Percentiles rank a stretch among this genome's conserved stretches.
Evolutionary conservation across 140 eudicot genomes (phyloP).

Genomic region (Stevia rebaudiana): DNA sequence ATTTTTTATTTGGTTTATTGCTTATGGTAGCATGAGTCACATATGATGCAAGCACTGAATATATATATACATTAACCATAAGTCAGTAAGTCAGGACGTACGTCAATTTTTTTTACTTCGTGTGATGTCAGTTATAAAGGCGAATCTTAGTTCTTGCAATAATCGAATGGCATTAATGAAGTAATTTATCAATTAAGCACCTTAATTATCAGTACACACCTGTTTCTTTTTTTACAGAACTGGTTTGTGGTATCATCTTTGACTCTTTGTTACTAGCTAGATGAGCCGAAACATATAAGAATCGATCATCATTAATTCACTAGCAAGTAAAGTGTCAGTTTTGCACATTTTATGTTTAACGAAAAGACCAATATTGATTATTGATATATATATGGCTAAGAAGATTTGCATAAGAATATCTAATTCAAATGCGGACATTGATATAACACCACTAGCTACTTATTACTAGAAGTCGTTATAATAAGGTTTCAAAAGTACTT

Average conservation of each 20-base stretch:
- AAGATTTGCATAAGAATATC: constrained; percentile 13
- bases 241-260: constrained; percentile 13
- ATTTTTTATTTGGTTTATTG: constrained; percentile 32
- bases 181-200: constrained; percentile 15
- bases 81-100: too few relatives aligned
- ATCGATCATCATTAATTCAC: constrained; percentile 18
- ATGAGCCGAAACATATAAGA: constrained; percentile 4
- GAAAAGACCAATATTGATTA: neutral
- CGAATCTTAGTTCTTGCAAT: too few relatives aligned
- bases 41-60: constrained; percentile 48
- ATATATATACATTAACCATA: neutral
- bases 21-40: constrained; percentile 54
- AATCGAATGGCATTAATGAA: too few relatives aligned
- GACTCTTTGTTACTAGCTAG: too few relatives aligned
- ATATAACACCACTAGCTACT: neutral
- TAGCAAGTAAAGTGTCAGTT: constrained; percentile 23
- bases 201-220: constrained; percentile 3
- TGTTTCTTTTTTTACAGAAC: constrained; percentile 8
- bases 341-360: neutral
- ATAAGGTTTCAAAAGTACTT: neutral
- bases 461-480: neutral
- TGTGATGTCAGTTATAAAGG: neutral
- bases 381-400: neutral
- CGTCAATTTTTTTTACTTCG: neutral
- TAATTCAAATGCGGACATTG: constrained; percentile 1